Conservation (phyloP, 148 eudicot species). For the Amaranthus palmeri region DNA sequence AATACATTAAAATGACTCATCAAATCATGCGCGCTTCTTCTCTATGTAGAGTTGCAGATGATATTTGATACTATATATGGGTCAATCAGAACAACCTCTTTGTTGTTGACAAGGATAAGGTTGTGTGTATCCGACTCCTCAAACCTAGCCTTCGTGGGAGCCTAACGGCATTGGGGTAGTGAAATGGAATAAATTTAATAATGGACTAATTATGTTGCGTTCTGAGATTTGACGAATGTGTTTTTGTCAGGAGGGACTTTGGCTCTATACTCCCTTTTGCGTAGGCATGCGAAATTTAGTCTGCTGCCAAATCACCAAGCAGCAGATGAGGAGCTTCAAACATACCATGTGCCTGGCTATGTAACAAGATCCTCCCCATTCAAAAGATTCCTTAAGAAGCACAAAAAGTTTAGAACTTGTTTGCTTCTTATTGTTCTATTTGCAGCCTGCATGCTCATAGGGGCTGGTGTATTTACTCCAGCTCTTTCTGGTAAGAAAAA, state of each 20-base stretch:
- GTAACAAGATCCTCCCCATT: conserved; percentile 21
- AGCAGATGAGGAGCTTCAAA: conserved; percentile 44
- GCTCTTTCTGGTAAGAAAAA: conserved; percentile 35
- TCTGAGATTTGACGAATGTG: neutral
- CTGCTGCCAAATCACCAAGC: conserved; percentile 43
- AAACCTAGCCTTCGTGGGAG: no score
- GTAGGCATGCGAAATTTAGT: conserved; percentile 51
- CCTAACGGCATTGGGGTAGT: no score
- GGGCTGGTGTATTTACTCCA: conserved; percentile 43
- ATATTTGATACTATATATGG: no score
- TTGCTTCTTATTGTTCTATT: conserved; percentile 36
- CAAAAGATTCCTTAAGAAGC: conserved; percentile 32
- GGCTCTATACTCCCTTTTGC: conserved; percentile 49
- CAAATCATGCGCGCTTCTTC: no score
- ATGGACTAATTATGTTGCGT: neutral
- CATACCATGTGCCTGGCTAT: conserved; percentile 38
- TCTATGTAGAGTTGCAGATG: no score
- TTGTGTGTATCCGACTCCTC: no score
- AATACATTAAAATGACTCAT: no score
- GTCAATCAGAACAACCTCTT: no score
- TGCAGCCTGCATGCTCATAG: conserved; percentile 39
- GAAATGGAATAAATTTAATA: no score
- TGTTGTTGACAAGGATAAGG: no score
- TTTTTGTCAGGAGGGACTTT: conserved; percentile 44
- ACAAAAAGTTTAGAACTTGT: conserved; percentile 28